A percentile compares a stretch with the other conserved stretches of the same genome.
Conservation (phyloP, 2,329 filamentous ascomycete species). For the Chaetomiaceae sp. region DNA sequence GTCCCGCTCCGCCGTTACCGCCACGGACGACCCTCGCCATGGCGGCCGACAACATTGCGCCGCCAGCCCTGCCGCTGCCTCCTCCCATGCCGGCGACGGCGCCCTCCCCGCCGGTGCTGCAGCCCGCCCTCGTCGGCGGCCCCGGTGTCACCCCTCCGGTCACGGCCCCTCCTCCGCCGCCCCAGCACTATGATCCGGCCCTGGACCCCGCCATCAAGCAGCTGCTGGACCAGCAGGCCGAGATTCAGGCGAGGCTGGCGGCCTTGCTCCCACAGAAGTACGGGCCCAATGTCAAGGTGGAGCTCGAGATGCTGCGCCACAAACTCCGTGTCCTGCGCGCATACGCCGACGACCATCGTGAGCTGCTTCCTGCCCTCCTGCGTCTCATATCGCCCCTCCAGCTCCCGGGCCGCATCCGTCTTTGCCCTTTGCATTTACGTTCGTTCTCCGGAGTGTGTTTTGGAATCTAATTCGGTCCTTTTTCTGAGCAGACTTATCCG, state of each 20-base stretch:
- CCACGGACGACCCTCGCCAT: constrained; percentile 12
- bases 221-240: constrained; percentile 47
- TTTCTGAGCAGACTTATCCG: constrained; percentile 32
- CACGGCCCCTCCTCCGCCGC: constrained; percentile 10
- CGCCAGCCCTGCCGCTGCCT: constrained; percentile 16
- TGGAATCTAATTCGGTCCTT: constrained; percentile 5
- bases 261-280: constrained; percentile 43
- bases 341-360: constrained; percentile 46
- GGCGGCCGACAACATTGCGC: constrained; percentile 22
- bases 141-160: constrained; percentile 2
- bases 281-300: constrained; percentile 41
- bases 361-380: constrained; percentile 25
- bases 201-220: constrained; percentile 40
- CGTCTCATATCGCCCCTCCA: neutral
- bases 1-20: neutral
- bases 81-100: constrained; percentile 13
- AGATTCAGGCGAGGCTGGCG: constrained; percentile 46
- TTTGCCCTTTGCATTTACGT: neutral
- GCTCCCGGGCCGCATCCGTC: too few species aligned
- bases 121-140: constrained; percentile 13
- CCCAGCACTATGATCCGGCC: constrained; percentile 30
- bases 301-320: constrained; percentile 51
- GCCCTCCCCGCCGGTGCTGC: constrained; percentile 11
- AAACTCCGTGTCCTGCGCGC: constrained; percentile 46
- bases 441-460: neutral